phyloP scores from a whole-genome alignment of 2,329 filamentous ascomycete genomes.

The Aspergillus fructus region DNA sequence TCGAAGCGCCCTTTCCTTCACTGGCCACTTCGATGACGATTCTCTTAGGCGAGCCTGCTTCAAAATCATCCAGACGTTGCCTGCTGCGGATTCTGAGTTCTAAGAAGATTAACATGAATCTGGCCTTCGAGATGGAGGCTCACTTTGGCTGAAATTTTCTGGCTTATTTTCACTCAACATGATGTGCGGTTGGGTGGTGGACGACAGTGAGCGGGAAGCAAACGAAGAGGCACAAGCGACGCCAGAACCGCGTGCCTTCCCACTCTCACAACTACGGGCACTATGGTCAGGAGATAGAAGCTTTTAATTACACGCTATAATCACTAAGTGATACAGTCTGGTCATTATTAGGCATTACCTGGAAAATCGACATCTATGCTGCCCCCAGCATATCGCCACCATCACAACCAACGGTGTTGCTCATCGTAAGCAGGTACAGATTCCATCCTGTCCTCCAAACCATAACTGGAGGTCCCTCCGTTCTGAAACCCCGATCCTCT shows the following conservation, averaged over 20 bases:
- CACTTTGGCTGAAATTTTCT: neutral
- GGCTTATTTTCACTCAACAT: neutral
- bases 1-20: neutral
- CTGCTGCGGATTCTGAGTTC: neutral
- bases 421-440: slow-evolving; percentile 10
- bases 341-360: too few relatives aligned
- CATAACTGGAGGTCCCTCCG: slow-evolving; percentile 6
- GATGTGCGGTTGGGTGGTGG: neutral
- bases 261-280: too few relatives aligned
- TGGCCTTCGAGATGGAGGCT: neutral
- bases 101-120: neutral
- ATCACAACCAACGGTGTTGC: slow-evolving; percentile 17
- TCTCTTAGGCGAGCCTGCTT: neutral
- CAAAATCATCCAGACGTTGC: neutral
- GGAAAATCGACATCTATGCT: too few relatives aligned
- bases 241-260: too few relatives aligned
- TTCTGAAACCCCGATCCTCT: neutral
- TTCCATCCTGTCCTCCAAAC: slow-evolving; percentile 9
- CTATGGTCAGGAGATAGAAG: too few relatives aligned
- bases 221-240: too few relatives aligned
- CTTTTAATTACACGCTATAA: too few relatives aligned
- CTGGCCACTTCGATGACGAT: neutral
- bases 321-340: too few relatives aligned
- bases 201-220: neutral
- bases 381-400: too few relatives aligned